phyloP scores from a whole-genome alignment of 2,329 filamentous ascomycete genomes.

The Aspergillus sp. region DNA sequence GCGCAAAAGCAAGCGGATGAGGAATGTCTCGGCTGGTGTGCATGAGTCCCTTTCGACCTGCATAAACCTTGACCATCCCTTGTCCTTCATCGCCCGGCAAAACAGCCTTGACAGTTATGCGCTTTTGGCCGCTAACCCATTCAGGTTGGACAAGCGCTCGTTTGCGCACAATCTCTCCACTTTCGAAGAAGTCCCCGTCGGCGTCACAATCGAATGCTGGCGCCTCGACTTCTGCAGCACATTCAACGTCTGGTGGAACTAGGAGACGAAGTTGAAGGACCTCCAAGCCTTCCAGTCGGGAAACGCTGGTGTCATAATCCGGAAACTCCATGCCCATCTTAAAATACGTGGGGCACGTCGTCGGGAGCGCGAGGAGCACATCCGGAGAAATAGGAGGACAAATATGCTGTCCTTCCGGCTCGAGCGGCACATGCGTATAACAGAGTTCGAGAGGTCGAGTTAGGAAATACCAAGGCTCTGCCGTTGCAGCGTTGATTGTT shows the following conservation, averaged over 20 bases:
- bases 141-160: constrained; percentile 86
- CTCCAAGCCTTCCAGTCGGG: constrained; percentile 86
- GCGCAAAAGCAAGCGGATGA: constrained; percentile 80
- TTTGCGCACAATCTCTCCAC: constrained; percentile 81
- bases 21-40: constrained; percentile 96
- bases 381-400: constrained; percentile 85
- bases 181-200: constrained; percentile 93
- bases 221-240: constrained; percentile 88
- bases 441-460: constrained; percentile 82
- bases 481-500: constrained; percentile 64
- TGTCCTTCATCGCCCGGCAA: constrained; percentile 89
- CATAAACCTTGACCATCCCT: constrained; percentile 85
- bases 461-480: constrained; percentile 95
- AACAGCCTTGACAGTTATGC: constrained; percentile 89
- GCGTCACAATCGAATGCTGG: constrained; percentile 75
- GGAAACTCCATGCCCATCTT: constrained; percentile 75
- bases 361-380: constrained; percentile 80
- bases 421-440: constrained; percentile 91
- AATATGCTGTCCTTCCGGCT: constrained; percentile 87
- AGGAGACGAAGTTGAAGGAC: constrained; percentile 87
- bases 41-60: constrained; percentile 92
- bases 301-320: constrained; percentile 86
- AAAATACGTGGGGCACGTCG: constrained; percentile 85
- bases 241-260: constrained; percentile 86
- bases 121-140: constrained; percentile 83